Evolutionary conservation across 495 filamentous ascomycete species (phyloP).

Genomic region (Cryomyces minteri): DNA sequence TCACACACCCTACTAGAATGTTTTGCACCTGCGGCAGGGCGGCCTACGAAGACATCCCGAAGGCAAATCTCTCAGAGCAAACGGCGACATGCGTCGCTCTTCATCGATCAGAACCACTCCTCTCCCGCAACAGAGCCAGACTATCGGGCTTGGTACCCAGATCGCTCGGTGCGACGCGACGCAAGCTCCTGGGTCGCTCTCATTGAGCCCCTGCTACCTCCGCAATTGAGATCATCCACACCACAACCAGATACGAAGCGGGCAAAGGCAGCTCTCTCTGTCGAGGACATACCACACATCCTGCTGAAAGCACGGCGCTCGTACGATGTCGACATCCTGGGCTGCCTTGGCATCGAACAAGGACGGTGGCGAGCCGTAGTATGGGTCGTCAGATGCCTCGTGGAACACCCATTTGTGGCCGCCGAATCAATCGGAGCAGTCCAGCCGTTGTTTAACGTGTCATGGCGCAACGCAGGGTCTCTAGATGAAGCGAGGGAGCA

Average conservation of each 20-base stretch:
- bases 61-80: too few species aligned
- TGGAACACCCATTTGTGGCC: background rate
- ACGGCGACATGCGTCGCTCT: too few species aligned
- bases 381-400: constrained; percentile 18
- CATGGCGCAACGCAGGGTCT: background rate
- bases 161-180: background rate
- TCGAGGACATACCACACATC: constrained; percentile 1
- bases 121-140: too few species aligned
- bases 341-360: constrained; percentile 12
- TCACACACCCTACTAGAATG: too few species aligned
- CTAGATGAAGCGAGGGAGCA: background rate
- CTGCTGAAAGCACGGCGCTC: constrained; percentile 3
- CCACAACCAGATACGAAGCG: background rate
- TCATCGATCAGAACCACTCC: too few species aligned
- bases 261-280: background rate
- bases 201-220: constrained; percentile 26
- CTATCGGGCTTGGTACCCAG: too few species aligned
- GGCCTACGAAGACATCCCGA: too few species aligned
- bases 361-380: constrained; percentile 19
- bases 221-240: constrained; percentile 11
- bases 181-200: constrained; percentile 24
- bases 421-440: background rate
- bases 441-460: background rate
- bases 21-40: too few species aligned
- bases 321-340: constrained; percentile 12